Conservation (phyloP, 106 monocot species). For the Agapanthus africanus region DNA sequence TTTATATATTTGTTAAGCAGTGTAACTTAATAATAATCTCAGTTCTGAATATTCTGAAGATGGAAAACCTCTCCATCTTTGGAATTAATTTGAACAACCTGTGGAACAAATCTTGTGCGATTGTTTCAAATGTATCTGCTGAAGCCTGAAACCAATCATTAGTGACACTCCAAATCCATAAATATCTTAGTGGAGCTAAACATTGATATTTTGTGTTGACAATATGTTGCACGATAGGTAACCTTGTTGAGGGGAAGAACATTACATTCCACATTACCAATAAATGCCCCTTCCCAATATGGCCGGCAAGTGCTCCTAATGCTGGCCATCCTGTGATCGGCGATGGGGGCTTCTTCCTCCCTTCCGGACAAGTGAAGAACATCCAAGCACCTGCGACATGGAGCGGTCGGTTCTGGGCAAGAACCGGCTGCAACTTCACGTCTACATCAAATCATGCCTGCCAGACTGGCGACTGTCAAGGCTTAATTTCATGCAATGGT, state of each 20-base stretch:
- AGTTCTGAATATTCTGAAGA: too few species aligned
- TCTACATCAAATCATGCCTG: constrained; percentile 19
- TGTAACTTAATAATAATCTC: too few species aligned
- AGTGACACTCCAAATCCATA: too few species aligned
- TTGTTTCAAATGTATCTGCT: too few species aligned
- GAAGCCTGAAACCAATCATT: too few species aligned
- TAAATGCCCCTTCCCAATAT: constrained; percentile 61
- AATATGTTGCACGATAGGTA: too few species aligned
- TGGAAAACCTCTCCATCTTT: too few species aligned
- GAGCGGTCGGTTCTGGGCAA: constrained; percentile 66
- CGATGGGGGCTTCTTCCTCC: constrained; percentile 57
- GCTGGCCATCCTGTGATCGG: constrained; percentile 41
- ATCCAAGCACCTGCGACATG: constrained; percentile 43
- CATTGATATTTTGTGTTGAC: too few species aligned
- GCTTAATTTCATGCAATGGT: constrained; percentile 56
- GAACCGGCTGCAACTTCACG: constrained; percentile 54
- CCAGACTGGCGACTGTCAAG: constrained; percentile 60
- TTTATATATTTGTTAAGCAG: too few species aligned
- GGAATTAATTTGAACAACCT: too few species aligned
- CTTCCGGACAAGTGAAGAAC: constrained; percentile 21
- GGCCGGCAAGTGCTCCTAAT: constrained; percentile 56
- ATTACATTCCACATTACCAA: constrained; percentile 15
- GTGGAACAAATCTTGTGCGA: too few species aligned
- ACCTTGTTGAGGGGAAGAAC: neutral
- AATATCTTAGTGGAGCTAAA: too few species aligned